Base-by-base conservation (phyloP, 345 rosid species). In the Stellera chamaejasme region DNA sequence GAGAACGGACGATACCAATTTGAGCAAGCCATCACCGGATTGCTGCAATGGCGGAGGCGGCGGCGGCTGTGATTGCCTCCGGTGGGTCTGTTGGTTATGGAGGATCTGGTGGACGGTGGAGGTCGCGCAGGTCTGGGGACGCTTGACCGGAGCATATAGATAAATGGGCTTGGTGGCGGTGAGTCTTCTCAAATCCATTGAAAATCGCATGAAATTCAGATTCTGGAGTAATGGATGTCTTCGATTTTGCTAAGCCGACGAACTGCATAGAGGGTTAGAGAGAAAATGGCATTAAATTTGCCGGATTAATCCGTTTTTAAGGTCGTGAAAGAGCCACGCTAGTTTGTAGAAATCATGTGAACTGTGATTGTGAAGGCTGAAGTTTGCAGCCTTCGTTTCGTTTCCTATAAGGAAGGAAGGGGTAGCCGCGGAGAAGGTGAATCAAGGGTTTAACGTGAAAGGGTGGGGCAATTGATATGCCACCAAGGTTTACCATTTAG, bases 101-200 rank as follows among this genome's bases (percentile, higher is more conserved):
- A 25, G 48, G 59, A 6, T 65, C 0, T 58, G 72, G 7, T n/a
- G 45, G 59, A 59, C 14, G 2, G 69, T 52, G 45, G 66, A 50
- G 14, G 74, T 64, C 27, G 67, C 56, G 55, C 69, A 70, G 27
- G 82, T 72, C 50, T 75, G 54, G 59, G 79, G 81, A 25, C 80
- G 82, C 0, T 68, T 57, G 19, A 71, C 50, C 19, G 80, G 64
- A 6, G 73, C 39, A 60, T 50, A 26, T 10, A 67, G 3, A 50
- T 65, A 64, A 52, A 50, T 61, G 25, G 72, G 55, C 54, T 65
- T 79, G 43, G 61, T 53, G 26, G 49, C 32, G 10, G 78, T 41
- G 41, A 77, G 68, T 64, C 74, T 75, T 67, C 78, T 75, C 77
- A 77, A 73, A 75, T 82, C 83, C 96, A 88, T 88, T 11, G 27